Conservation (phyloP, 2,329 filamentous ascomycete genomes). For the Alternaria brassicicola region DNA sequence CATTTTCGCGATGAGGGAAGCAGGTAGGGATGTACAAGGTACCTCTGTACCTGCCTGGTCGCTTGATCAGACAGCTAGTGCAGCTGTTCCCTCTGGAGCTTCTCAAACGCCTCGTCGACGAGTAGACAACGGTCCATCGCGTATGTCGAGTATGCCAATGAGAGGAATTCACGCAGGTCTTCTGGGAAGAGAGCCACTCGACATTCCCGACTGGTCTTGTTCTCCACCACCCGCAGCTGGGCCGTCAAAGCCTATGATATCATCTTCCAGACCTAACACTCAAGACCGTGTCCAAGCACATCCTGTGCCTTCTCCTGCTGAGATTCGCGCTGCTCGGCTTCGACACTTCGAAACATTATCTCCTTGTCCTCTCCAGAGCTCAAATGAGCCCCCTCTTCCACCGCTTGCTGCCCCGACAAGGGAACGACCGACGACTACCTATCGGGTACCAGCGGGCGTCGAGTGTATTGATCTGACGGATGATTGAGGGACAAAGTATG, state of each 20-base stretch:
- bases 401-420: background rate
- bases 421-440: background rate
- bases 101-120: background rate
- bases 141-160: background rate
- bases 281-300: background rate
- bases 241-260: background rate
- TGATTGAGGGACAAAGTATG: constrained; percentile 4
- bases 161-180: constrained; percentile 3
- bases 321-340: constrained; percentile 23
- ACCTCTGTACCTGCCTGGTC: constrained; percentile 8
- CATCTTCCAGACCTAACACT: background rate
- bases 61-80: background rate
- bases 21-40: constrained; percentile 2
- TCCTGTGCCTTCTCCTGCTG: background rate
- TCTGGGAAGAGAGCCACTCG: background rate
- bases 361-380: background rate
- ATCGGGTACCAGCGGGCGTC: background rate
- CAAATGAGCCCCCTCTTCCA: background rate
- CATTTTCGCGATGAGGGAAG: constrained; percentile 9
- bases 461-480: constrained; percentile 23
- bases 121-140: background rate
- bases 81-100: background rate
- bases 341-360: constrained; percentile 10
- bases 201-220: background rate
- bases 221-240: background rate